phyloP scores from a whole-genome alignment of 768 basidiomycete genomes.

The Tephrocybe rancida region DNA sequence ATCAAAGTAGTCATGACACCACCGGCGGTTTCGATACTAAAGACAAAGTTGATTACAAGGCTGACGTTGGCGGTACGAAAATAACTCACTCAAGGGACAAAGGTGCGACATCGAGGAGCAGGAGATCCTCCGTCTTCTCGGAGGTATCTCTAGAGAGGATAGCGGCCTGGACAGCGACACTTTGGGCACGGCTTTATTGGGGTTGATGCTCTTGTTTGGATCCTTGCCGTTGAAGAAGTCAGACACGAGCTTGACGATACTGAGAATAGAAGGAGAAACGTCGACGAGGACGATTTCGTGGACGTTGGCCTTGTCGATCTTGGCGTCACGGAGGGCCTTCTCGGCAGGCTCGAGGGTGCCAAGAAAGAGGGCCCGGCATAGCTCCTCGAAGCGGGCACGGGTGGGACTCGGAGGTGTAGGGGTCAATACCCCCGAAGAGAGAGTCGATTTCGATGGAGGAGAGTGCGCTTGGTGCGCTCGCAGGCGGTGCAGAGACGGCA shows the following conservation, averaged over 20 bases:
- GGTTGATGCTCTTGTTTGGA: slow-evolving; percentile 99
- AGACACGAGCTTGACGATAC: slow-evolving; percentile 95
- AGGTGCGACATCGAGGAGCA: slow-evolving; percentile 93
- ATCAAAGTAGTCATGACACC: slow-evolving; percentile 99
- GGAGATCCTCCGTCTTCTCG: slow-evolving; percentile 95
- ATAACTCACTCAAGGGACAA: slow-evolving; percentile 64
- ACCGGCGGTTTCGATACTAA: slow-evolving; percentile 94
- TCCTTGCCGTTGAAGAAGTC: slow-evolving; percentile 99
- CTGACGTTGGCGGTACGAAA: slow-evolving; percentile 22
- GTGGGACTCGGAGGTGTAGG: slow-evolving; percentile 98
- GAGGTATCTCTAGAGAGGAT: slow-evolving; percentile 98
- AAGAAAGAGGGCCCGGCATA: slow-evolving; percentile 95
- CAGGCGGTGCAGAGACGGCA: slow-evolving; percentile 97
- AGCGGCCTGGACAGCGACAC: slow-evolving; percentile 98
- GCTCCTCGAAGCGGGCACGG: slow-evolving; percentile 96
- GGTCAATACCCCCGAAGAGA: slow-evolving; percentile 96
- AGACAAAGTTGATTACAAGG: slow-evolving; percentile 8
- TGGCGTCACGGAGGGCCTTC: slow-evolving; percentile 96
- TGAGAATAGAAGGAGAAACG: slow-evolving; percentile 98
- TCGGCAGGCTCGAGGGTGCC: slow-evolving; percentile 94
- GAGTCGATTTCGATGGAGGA: slow-evolving; percentile 98
- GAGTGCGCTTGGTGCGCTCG: slow-evolving; percentile 97
- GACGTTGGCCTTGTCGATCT: slow-evolving; percentile 95
- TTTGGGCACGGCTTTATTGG: slow-evolving; percentile 99
- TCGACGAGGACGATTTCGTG: slow-evolving; percentile 98